These are phyloP conservation scores for Leucosporidium creatinivorum DNA, from an alignment of 768 basidiomycete genomes.

Conservation along the genomic window DNA sequence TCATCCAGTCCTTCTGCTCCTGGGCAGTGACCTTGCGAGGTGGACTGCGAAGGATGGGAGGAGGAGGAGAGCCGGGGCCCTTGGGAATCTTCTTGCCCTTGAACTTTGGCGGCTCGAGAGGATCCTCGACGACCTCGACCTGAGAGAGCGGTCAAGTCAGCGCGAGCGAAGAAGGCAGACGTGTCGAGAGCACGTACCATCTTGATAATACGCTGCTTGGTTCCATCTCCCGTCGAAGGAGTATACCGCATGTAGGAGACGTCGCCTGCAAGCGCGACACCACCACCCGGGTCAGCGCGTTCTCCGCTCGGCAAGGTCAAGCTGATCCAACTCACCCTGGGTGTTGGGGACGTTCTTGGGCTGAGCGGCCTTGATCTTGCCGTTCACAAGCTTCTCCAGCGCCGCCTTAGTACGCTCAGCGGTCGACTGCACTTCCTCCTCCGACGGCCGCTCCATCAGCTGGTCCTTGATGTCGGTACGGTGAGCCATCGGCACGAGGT, in stretches of 20 bases:
- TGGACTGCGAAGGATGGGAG: constrained; percentile 88
- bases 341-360: constrained; percentile 87
- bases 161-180: background rate
- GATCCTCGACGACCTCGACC: constrained; percentile 86
- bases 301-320: background rate
- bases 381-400: constrained; percentile 84
- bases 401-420: constrained; percentile 84
- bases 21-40: constrained; percentile 92
- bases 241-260: constrained; percentile 93
- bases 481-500: constrained; percentile 83
- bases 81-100: constrained; percentile 99
- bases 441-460: constrained; percentile 87
- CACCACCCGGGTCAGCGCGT: background rate
- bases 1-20: constrained; percentile 99
- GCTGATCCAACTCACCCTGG: constrained; percentile 44
- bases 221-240: constrained; percentile 54
- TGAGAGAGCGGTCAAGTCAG: background rate
- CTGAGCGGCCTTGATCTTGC: constrained; percentile 97
- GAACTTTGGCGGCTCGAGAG: constrained; percentile 90
- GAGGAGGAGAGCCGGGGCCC: constrained; percentile 92
- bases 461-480: constrained; percentile 78
- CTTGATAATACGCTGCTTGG: constrained; percentile 96
- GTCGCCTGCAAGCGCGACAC: constrained; percentile 45
- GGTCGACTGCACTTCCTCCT: constrained; percentile 83
- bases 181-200: constrained; percentile 53